Base-by-base conservation (phyloP, 2,329 filamentous ascomycete species). In the Davidsoniella eucalypti region DNA sequence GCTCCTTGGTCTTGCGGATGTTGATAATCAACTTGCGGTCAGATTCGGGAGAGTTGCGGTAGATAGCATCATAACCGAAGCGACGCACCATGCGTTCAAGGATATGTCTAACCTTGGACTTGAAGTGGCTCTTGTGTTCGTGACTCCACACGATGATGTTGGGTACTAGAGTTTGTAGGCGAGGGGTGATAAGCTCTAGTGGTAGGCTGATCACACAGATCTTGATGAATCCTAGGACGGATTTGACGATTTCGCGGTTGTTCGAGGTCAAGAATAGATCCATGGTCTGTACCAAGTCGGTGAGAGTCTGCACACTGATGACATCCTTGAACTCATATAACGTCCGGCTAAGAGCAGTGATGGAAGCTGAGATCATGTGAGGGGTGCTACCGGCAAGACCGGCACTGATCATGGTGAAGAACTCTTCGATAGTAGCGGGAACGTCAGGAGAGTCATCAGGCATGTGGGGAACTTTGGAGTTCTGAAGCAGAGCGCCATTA, bases 321-420 rank as follows among this genome's bases (percentile, higher is more conserved):
- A 75, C 66, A 26, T 75, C 70, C 56, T 86, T 82, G 70, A 94
- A 98, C 61, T 95, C 84, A 65, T 88, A 96, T 26, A 98, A 75
- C 23, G 95, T 80, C n/a, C 92, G 79, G 12, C 87, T 92, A 37
- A 98, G 75, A 12, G 92, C 90, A 0, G 87, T 96, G 61, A 98
- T 88, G n/a, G 86, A 87, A 0, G 92, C 92, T 5, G 87, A 94
- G 55, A 96, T 88, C 87, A 96, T 95, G 68, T 96, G 90, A 29
- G 92, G 88, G 9, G 87, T 90, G 58, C 82, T 84, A 51, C 88
- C 90, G 2, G 90, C 92, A 49, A 98, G 75, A 67, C 92, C 92
- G 45, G 92, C 92, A 57, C 86, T 94, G 26, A 96, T 84, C 92
- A 98, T 98, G 50, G 90, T 95, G 68, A 96, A 86, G 67, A 87